Evolutionary conservation across 106 monocot species (phyloP), one percentile per base, ranked within the genome.

Genomic region (Alisma plantagoaquatica): DNA sequence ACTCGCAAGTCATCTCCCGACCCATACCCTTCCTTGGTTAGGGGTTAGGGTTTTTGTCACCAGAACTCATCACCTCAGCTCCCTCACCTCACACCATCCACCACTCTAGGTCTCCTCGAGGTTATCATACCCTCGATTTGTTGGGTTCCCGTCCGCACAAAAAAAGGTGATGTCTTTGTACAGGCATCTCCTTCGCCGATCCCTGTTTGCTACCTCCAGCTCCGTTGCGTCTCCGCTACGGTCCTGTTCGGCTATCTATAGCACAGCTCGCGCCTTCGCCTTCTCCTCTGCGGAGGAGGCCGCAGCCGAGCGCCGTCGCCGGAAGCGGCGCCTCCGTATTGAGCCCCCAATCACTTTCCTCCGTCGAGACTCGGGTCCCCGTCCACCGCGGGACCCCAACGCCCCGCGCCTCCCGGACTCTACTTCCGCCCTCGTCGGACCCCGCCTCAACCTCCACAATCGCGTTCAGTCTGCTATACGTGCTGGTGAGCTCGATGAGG

Each of bases 281-380:
- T 93, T 93, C 80, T 87, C 87, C 50, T 93, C 93, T 24, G 93
- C 93, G 25, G 88, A 83, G 29, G 93, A 93, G 52, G 93, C 87
- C 2, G 93, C 93, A 2, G 93, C 93, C 29, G 93, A 87, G 50
- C 83, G 93, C 29, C 87, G 93, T 25, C 83, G 87, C 22, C 74
- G 83, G 8, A 93, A 93, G 53, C 86, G 86, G 20, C 86, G 82
- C 56, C 86, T 86, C 51, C 79, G 86, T 35, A 86, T 86, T 56
- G 93, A 93, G 28, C 87, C 93, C 16, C 87, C 93, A 3, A 71
- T 93, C 41, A 79, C 83, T 60, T 83, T 84, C 23, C 80, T 84
- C 61, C 80, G 81, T 15, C 79, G 76, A 1, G 80, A 80, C 21
- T 61, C 41, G 26, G 46, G 71, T 16, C 79, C 69, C 2, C 82